phyloP scores from a whole-genome alignment of 257 asterid genomes.

The Penstemon davidsonii region DNA sequence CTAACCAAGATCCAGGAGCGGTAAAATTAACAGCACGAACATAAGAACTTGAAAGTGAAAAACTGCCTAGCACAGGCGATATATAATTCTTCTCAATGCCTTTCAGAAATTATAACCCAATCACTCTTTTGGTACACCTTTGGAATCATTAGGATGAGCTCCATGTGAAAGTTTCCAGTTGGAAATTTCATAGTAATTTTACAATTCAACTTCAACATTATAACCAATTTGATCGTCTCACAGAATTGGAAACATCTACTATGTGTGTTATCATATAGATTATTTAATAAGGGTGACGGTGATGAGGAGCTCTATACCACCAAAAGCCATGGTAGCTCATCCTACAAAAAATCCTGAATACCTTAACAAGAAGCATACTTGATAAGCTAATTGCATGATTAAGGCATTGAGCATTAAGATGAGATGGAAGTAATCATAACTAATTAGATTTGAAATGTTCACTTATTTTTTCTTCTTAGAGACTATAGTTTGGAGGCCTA shows the following conservation, averaged over 20 bases:
- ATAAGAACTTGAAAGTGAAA: conserved; percentile 7
- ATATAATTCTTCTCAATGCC: conserved; percentile 13
- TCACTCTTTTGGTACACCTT: conserved; percentile 11
- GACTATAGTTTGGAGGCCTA: neutral
- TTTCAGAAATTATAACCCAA: conserved; percentile 21
- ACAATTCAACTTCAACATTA: neutral
- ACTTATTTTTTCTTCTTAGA: conserved; percentile 7
- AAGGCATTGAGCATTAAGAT: neutral
- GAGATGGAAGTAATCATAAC: neutral
- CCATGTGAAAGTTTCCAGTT: neutral
- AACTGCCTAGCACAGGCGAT: conserved; percentile 19
- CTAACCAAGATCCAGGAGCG: conserved; percentile 11
- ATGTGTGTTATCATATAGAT: conserved; percentile 1
- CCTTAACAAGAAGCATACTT: conserved; percentile 11
- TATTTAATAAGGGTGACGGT: neutral
- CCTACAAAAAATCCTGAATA: neutral
- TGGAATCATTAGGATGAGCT: conserved; percentile 12
- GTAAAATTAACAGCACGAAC: conserved; percentile 18
- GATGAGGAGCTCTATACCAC: conserved; percentile 16
- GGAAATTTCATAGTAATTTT: neutral
- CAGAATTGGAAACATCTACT: neutral
- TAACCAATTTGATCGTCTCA: neutral
- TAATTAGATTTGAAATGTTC: neutral
- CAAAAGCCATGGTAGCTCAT: neutral
- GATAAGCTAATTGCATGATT: neutral